Percentiles rank a stretch among this genome's conserved stretches.
phyloP scores from a whole-genome alignment of 2,329 filamentous ascomycete species.

The Fusarium longipes region DNA sequence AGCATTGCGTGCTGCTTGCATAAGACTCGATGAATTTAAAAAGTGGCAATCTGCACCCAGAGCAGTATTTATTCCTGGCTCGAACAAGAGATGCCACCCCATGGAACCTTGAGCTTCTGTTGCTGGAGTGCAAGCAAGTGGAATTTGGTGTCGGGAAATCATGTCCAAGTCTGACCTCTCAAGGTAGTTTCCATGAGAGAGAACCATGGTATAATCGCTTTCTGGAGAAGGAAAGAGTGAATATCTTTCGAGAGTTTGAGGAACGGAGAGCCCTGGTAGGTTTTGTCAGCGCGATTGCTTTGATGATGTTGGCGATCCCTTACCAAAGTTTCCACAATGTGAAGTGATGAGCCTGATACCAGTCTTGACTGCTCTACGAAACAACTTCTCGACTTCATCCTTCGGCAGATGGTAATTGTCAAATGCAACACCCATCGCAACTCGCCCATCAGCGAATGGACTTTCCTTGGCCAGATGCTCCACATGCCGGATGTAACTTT shows the following conservation, averaged over 20 bases:
- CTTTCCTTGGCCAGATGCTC: background rate
- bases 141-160: background rate
- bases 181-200: background rate
- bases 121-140: background rate
- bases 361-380: background rate
- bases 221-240: background rate
- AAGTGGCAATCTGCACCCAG: background rate
- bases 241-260: background rate
- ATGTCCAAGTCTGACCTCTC: background rate
- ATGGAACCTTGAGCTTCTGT: conserved; percentile 2
- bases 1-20: fast-evolving
- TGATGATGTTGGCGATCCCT: background rate
- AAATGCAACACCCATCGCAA: background rate
- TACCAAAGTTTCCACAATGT: background rate
- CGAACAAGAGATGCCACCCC: background rate
- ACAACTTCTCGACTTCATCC: background rate
- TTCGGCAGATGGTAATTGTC: background rate
- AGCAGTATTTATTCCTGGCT: background rate
- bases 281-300: background rate
- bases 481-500: background rate
- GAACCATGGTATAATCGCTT: background rate
- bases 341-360: background rate
- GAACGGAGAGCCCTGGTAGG: background rate
- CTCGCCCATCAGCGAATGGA: background rate
- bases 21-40: background rate